phyloP scores from a whole-genome alignment of 768 basidiomycete genomes.

The Asterophora lycoperdoides region DNA sequence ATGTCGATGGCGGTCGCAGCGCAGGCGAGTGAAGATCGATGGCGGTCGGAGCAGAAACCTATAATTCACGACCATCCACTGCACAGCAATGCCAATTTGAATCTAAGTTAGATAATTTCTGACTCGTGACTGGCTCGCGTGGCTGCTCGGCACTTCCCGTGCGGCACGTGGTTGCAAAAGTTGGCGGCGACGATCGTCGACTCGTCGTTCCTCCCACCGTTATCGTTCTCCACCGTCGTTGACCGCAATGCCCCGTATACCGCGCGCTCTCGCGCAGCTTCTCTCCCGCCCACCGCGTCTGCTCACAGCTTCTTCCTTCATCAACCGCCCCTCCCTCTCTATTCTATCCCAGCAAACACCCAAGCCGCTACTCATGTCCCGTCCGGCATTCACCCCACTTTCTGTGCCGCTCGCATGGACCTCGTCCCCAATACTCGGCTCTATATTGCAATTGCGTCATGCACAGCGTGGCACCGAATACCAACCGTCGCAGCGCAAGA shows the following conservation, averaged over 20 bases:
- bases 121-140: slow-evolving; percentile 14
- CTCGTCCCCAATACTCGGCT: slow-evolving; percentile 34
- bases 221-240: too few species aligned
- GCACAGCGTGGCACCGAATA: slow-evolving; percentile 83
- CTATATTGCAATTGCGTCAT: slow-evolving; percentile 55
- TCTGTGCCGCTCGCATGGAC: slow-evolving; percentile 18
- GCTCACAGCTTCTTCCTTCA: slow-evolving; percentile 16
- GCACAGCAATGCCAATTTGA: too few species aligned
- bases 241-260: slow-evolving; percentile 43
- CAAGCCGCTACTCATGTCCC: slow-evolving; percentile 20
- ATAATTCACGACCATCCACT: slow-evolving; percentile 20
- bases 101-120: slow-evolving; percentile 17
- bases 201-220: neutral
- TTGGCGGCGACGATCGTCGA: too few species aligned
- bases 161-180: slow-evolving; percentile 18
- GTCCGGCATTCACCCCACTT: slow-evolving; percentile 21
- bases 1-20: slow-evolving; percentile 6
- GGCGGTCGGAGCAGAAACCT: slow-evolving; percentile 22
- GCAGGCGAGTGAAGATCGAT: slow-evolving; percentile 19
- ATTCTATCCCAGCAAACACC: slow-evolving; percentile 10
- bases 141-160: slow-evolving; percentile 7
- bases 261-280: slow-evolving; percentile 33
- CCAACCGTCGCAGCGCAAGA: slow-evolving; percentile 90
- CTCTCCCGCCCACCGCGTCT: slow-evolving; percentile 32
- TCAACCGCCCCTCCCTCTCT: slow-evolving; percentile 14